phyloP scores from a whole-genome alignment of 495 filamentous ascomycete species.

The Sabuloglossum arenarium region DNA sequence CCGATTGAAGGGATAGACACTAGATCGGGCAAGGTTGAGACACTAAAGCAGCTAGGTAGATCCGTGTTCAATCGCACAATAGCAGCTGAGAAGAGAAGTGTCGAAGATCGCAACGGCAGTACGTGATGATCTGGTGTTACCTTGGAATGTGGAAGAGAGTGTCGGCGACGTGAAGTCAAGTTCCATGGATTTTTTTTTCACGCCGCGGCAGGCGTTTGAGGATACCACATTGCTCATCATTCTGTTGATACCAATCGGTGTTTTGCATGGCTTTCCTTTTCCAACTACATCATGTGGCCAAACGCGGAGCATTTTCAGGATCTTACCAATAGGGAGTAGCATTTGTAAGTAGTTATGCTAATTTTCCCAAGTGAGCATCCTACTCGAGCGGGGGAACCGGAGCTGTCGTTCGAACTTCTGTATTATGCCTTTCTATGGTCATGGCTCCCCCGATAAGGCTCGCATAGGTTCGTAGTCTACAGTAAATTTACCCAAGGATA shows the following conservation, averaged over 20 bases:
- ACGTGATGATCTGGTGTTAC: neutral
- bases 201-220: neutral
- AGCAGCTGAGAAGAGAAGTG: constrained; percentile 1
- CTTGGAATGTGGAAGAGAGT: neutral
- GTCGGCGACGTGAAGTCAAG: too few species aligned
- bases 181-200: neutral
- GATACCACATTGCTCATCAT: neutral
- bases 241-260: neutral
- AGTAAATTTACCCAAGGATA: neutral
- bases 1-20: constrained; percentile 27
- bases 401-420: too few species aligned
- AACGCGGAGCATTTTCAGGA: neutral
- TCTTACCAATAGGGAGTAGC: neutral
- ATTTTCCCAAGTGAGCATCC: neutral
- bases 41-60: constrained; percentile 19
- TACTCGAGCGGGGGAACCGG: too few species aligned
- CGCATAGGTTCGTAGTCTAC: neutral
- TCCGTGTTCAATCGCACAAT: constrained; percentile 24
- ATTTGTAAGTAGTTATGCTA: neutral
- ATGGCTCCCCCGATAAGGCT: neutral
- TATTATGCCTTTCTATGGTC: neutral
- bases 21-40: constrained; percentile 26
- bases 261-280: too few species aligned
- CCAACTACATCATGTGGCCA: too few species aligned
- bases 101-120: neutral